Evolutionary conservation across 352 stramenopile species (phyloP).

Genomic region (Achlya hypogyna): DNA sequence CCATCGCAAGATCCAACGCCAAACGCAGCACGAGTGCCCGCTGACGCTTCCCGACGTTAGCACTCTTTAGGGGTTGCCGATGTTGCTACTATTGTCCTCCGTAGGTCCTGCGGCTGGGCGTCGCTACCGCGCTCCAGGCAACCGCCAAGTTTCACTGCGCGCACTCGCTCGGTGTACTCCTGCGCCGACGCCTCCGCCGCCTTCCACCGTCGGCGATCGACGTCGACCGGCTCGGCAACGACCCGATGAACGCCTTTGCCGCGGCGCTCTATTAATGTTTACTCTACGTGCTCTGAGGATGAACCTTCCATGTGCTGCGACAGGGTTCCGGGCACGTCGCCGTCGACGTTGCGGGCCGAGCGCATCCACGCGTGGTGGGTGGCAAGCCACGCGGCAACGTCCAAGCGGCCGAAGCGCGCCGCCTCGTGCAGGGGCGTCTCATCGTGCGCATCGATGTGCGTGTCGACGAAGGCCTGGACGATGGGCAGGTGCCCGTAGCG

Average conservation of each 20-base stretch:
- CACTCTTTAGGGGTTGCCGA: no score
- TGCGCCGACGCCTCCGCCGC: neutral
- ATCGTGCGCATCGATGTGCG: neutral
- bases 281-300: neutral
- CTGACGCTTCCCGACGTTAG: neutral
- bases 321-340: neutral
- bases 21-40: neutral
- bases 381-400: neutral
- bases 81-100: no score
- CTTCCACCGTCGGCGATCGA: neutral
- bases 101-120: neutral
- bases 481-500: neutral
- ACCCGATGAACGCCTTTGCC: neutral
- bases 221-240: neutral
- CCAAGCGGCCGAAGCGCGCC: neutral
- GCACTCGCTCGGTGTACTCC: neutral
- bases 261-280: neutral
- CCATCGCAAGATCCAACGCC: neutral
- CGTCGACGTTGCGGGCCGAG: neutral
- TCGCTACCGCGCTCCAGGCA: neutral
- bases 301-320: neutral
- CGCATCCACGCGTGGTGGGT: neutral
- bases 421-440: conserved; percentile 11
- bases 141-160: neutral
- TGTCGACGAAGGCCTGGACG: neutral